Evolutionary conservation across 441 rosid genomes (phyloP).

Genomic region (Erodium chrysanthum): DNA sequence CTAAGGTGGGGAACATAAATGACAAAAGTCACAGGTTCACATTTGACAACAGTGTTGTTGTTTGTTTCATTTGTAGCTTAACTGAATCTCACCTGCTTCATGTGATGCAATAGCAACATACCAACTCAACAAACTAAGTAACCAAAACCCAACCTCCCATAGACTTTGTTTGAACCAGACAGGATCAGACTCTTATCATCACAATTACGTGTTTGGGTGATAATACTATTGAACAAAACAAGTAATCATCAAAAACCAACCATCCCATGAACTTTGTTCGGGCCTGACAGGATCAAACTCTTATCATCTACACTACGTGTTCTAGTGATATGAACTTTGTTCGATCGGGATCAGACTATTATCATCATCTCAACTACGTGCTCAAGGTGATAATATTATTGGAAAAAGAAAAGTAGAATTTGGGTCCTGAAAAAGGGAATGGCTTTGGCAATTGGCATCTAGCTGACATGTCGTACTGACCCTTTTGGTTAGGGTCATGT

Average conservation of each 20-base stretch:
- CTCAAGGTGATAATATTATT: neutral
- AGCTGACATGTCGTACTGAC: neutral
- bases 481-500: neutral
- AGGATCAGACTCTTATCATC: too few species aligned
- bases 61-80: neutral
- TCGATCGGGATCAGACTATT: too few species aligned
- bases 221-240: too few species aligned
- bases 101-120: neutral
- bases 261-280: too few species aligned
- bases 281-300: too few species aligned
- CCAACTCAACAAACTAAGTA: neutral
- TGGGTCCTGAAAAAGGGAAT: neutral
- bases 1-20: neutral
- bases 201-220: too few species aligned
- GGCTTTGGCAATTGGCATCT: neutral
- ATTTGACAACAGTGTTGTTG: neutral
- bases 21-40: constrained; percentile 3
- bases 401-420: neutral
- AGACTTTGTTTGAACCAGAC: neutral
- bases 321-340: too few species aligned
- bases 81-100: neutral
- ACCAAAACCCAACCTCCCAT: neutral
- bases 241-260: too few species aligned
- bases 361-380: too few species aligned
- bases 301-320: too few species aligned